Evolutionary conservation across 352 stramenopile species (phyloP), one percentile per base, ranked within the genome.

Genomic region (Phytophthora gonapodyides): DNA sequence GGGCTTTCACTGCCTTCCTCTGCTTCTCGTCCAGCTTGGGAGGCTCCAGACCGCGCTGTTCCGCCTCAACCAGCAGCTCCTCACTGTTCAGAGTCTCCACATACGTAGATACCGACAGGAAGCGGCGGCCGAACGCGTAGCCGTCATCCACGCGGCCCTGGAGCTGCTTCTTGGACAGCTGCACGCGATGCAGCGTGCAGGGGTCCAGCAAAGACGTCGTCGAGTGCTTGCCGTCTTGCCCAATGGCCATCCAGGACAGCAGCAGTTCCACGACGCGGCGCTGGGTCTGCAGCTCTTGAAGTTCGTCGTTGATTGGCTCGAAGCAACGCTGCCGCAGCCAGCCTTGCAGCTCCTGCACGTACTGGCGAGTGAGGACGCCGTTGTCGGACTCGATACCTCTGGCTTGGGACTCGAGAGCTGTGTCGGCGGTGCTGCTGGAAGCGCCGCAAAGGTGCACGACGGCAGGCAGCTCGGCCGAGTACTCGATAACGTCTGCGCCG

Each of bases 121-220:
- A 89, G 15, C 82, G 74, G 37, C 82, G 69, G 0, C 82, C 82
- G 44, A 91, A 91, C 19, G 62, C 80, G 58, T 91, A 91, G 33
- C 78, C 66, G 37, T 89, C 80, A 50, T 84, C 75, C 19, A 73
- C 71, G 15, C 43, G 63, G 1, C 73, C 70, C 7, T 67, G 41
- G 3, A 87, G 42, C 45, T 77, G 64, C 47, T 87, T 87, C 57
- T 67, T 81, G 24, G 61, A 62, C 47, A 87, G 49, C 33, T 76
- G 70, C 30, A 57, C 62, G 11, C 54, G 66, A 37, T 19, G 48
- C 52, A 82, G 33, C 8, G 63, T 60, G 2, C 24, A 10, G 3
- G 55, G 42, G 48, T 68, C 46, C 40, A 69, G 33, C n/a, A 73
- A 4, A 27, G 24, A 27, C 24, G 4, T 27, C 24, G 6, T 6